These are phyloP conservation scores for Phaeosphaeriaceae sp. DNA, from an alignment of 2,329 filamentous ascomycete species.

Conservation along the genomic window DNA sequence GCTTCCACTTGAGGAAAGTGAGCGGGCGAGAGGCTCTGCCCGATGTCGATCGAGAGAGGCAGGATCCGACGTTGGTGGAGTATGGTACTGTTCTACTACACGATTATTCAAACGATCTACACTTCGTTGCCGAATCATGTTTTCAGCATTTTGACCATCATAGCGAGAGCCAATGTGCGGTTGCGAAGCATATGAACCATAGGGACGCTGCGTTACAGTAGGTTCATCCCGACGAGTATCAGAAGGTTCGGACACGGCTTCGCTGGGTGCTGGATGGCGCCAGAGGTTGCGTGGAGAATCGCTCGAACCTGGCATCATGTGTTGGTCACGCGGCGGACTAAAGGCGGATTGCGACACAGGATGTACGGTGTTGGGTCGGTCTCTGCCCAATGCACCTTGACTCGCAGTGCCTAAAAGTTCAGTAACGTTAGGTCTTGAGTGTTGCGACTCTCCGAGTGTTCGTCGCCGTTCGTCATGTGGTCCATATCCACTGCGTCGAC, in stretches of 20 bases:
- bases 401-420: slow-evolving; percentile 37
- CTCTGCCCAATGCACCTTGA: slow-evolving; percentile 30
- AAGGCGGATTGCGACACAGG: slow-evolving; percentile 48
- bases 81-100: slow-evolving; percentile 47
- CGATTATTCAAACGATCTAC: slow-evolving; percentile 42
- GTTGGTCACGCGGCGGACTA: slow-evolving; percentile 43
- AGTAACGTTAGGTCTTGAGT: slow-evolving; percentile 39
- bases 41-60: slow-evolving; percentile 42
- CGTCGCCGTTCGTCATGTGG: slow-evolving; percentile 42
- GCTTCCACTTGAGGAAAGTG: slow-evolving; percentile 40
- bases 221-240: slow-evolving; percentile 42
- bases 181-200: slow-evolving; percentile 38
- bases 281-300: slow-evolving; percentile 38
- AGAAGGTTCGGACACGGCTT: slow-evolving; percentile 30
- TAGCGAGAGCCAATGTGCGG: slow-evolving; percentile 33
- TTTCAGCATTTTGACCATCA: slow-evolving; percentile 29
- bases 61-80: slow-evolving; percentile 48
- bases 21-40: slow-evolving; percentile 43
- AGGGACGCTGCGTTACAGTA: slow-evolving; percentile 34
- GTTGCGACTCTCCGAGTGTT: slow-evolving; percentile 45
- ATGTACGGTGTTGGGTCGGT: slow-evolving; percentile 48
- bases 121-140: slow-evolving; percentile 41
- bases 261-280: slow-evolving; percentile 37
- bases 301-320: slow-evolving; percentile 17
- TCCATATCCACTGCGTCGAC: slow-evolving; percentile 36